Evolutionary conservation across 1,284 basidiomycete species (phyloP), one percentile per base, ranked within the genome.

Genomic region (Trametes polyzona): DNA sequence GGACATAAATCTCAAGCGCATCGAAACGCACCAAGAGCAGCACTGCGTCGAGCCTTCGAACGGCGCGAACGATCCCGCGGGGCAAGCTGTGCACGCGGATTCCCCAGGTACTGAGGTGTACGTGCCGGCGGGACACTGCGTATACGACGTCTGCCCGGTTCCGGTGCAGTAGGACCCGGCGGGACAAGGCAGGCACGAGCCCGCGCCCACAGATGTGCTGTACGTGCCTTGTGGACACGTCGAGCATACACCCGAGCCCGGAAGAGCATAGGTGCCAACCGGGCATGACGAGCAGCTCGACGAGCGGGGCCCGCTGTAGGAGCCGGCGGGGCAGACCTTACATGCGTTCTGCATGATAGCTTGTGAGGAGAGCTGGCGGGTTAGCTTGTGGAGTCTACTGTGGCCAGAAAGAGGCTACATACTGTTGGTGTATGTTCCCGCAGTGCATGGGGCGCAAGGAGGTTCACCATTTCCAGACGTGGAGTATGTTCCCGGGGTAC

Each of bases 41-140:
- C 64, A 67, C 12, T 39, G 17, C 16, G 59, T 65, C n/a, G 65
- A 60, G 12, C 66, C 66, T 12, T 19, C 21, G 6, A 43, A n/a
- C 11, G 49, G 26, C 16, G 52, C 30, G 46, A 35, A 47, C 19
- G 46, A n/a, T 7, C 46, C 46, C 32, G 46, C 19, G 11, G 46
- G 46, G 33, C 46, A 47, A 14, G 12, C 39, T 14, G 19, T 27
- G 29, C 48, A 50, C 19, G 29, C 9, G 9, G 23, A 16, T 17
- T 39, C 36, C 17, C 47, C 47, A 5, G 47, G 47, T 2, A 49
- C 29, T 16, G n/a, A 27, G 32, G 48, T 58, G 57, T 62, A 68
- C 48, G 63, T 58, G 11, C 65, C 63, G 11, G 51, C 33, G 4
- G 62, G 60, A 47, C 48, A 40, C 19, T 16, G 19, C 17, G 27